Evolutionary conservation across 1,284 basidiomycete genomes (phyloP), one percentile per base, ranked within the genome.

Genomic region (Leucoagaricus sp.): DNA sequence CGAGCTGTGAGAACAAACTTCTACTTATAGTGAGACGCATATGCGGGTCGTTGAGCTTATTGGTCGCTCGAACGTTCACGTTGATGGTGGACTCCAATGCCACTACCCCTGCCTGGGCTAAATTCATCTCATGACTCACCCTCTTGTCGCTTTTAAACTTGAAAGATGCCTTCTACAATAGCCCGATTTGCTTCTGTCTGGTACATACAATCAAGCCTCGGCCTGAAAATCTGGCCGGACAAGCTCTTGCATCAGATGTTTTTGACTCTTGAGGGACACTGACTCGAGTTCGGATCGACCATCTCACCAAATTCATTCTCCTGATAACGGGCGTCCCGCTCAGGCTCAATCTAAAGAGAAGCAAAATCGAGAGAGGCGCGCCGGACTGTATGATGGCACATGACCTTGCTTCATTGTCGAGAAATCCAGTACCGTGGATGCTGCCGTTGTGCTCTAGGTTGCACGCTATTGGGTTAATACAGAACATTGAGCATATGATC

Each of bases 61-160:
- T 47, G 19, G 29, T 17, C 2, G 42, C 23, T 40, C 34, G 33
- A 29, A 15, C 21, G 48, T 36, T 46, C 49, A 7, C 25, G 15
- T 33, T 19, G n/a, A n/a, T n/a, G n/a, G n/a, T n/a, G n/a, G n/a
- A n/a, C n/a, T 15, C 12, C 25, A 10, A 91, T 91, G 88, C 87
- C 87, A 3, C 69, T 91, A 64, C 94, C 94, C 69, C 69, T 94
- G 26, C 84, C 93, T 0, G 93, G 91, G 47, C 72, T 89, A 4
- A n/a, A n/a, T n/a, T n/a, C n/a, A n/a, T n/a, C n/a, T n/a, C n/a
- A n/a, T n/a, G n/a, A n/a, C n/a, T n/a, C n/a, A n/a, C n/a, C n/a
- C n/a, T n/a, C 75, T 93, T 2, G 90, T 85, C 23, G 85, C 91
- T 15, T 78, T 95, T 53, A 86, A 91, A 21, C 80, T n/a, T n/a